These are phyloP conservation scores for Alternaria burnsii DNA, from an alignment of 2,329 filamentous ascomycete genomes.

Conservation along the genomic window DNA sequence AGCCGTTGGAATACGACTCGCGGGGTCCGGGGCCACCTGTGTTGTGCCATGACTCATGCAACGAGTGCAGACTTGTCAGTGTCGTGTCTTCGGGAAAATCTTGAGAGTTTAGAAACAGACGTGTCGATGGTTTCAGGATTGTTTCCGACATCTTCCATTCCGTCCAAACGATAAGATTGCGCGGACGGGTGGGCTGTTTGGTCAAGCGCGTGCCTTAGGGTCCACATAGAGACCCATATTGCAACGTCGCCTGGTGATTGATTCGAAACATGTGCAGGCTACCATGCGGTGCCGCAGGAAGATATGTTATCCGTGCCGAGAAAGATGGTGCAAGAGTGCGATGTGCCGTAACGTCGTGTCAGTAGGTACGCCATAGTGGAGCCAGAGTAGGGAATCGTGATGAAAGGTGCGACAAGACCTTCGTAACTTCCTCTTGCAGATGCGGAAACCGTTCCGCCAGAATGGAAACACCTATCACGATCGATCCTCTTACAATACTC, in stretches of 20 bases:
- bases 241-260: not conserved
- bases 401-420: not conserved
- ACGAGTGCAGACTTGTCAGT: not conserved
- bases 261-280: not conserved
- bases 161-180: constrained; percentile 2
- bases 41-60: not conserved
- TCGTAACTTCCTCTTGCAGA: not conserved
- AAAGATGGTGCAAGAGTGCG: not conserved
- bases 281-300: not conserved
- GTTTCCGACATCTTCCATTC: not conserved
- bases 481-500: not conserved
- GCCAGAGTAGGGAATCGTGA: not conserved
- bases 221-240: constrained; percentile 1
- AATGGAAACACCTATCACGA: not conserved
- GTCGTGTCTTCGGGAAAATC: not conserved
- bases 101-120: not conserved
- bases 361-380: not conserved
- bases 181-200: not conserved
- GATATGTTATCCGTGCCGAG: constrained; percentile 1
- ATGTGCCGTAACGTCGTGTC: not conserved
- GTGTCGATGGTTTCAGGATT: not conserved
- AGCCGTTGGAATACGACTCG: not conserved
- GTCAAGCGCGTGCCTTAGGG: not conserved
- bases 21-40: constrained; percentile 5
- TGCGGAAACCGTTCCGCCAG: not conserved